Base-by-base conservation (phyloP, 2,329 filamentous ascomycete species). In the Lasiodiplodia citricola region DNA sequence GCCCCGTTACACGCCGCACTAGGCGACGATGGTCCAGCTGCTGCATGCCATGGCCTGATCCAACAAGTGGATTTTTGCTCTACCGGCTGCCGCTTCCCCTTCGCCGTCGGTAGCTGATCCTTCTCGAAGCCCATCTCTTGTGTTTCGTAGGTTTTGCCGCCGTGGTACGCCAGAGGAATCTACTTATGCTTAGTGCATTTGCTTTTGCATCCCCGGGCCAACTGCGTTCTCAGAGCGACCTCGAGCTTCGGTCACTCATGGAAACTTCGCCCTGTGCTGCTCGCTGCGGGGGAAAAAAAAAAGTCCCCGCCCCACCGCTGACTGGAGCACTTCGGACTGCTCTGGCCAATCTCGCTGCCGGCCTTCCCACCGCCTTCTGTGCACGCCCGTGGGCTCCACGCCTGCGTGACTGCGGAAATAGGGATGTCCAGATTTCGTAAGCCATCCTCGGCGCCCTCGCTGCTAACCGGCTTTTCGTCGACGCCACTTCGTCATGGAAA, bases 401-500 rank as follows among this genome's bases (percentile, higher is more conserved):
- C 31, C 21, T 28, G 31, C 16, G 31, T 52, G n/a, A 38, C 28
- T 23, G 25, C 60, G 60, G 60, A 52, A 52, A 52, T 52, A 38
- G 25, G 44, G 44, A 25, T 52, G 60, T 8, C 18, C 44, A 50
- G 60, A 25, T 64, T 64, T 52, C n/a, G 44, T 63, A 63, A 63
- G 41, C 58, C 16, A n/a, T 51, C 18, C 37, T 31, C 31, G 41
- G n/a, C 58, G 58, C 41, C 41, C 41, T 63, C 58, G 44, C 31
- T 64, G 58, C 41, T 25, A 50, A 14, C 58, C 41, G 23, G 58
- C 41, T 50, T 44, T 52, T 38, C n/a, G 28, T 38, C 11, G n/a
- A 52, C 60, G 60, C 60, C 60, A 64, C 60, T 64, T 64, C 60
- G 60, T 64, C 60, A 64, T 64, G 44, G 60, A 64, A 64, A 52